Conservation (phyloP, 306 rosid species). For the Quercus berberidifolia region DNA sequence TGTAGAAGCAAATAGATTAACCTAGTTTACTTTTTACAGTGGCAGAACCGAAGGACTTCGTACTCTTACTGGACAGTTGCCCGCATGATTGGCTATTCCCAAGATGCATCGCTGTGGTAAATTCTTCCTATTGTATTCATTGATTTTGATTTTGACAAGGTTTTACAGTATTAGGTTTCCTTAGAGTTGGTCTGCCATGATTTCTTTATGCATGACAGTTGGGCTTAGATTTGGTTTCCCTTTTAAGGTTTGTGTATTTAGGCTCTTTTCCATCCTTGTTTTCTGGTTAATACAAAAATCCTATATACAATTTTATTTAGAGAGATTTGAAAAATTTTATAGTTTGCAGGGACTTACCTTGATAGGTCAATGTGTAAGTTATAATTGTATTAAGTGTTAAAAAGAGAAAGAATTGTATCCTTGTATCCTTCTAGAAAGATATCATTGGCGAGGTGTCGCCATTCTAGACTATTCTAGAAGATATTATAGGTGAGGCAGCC, state of each 20-base stretch:
- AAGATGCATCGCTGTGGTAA: slow-evolving; percentile 83
- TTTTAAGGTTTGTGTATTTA: neutral
- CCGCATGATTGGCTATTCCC: slow-evolving; percentile 98
- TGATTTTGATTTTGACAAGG: neutral
- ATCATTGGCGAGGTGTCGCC: too few species aligned
- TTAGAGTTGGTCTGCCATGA: neutral
- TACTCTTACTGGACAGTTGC: slow-evolving; percentile 81
- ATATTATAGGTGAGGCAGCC: too few species aligned
- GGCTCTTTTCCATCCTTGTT: neutral
- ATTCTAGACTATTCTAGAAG: too few species aligned
- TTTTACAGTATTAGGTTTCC: neutral
- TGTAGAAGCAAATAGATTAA: slow-evolving; percentile 21
- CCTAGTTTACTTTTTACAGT: slow-evolving; percentile 47
- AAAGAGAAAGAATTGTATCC: too few species aligned
- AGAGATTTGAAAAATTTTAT: neutral
- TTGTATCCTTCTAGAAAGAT: too few species aligned
- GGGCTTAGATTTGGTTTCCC: neutral
- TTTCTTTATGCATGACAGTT: neutral
- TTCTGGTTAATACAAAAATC: neutral
- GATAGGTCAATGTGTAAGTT: too few species aligned
- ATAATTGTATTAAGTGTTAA: too few species aligned
- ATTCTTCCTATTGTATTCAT: neutral
- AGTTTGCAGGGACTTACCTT: too few species aligned
- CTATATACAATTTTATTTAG: neutral
- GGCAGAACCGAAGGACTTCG: slow-evolving; percentile 53